Conservation (phyloP, 139 green algal genomes). For the Diplosphaera chodatii region DNA sequence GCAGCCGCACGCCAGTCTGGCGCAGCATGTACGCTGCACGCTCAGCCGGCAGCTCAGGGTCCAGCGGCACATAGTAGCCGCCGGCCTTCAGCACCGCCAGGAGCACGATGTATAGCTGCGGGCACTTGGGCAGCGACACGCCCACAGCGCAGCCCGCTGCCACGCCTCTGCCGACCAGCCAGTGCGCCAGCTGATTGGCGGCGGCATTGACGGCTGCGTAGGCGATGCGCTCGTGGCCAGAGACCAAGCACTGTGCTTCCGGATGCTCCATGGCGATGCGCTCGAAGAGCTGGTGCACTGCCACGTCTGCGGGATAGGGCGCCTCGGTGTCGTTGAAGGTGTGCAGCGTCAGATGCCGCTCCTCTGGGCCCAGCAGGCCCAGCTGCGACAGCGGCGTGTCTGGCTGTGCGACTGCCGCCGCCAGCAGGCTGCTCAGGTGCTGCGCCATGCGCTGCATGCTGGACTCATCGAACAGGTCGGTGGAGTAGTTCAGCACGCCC, state of each 20-base stretch:
- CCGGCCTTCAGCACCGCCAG: constrained; percentile 41
- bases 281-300: constrained; percentile 21
- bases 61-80: constrained; percentile 48
- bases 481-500: background rate
- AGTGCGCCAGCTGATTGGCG: constrained; percentile 27
- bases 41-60: constrained; percentile 40
- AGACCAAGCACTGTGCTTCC: constrained; percentile 20
- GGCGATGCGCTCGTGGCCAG: background rate
- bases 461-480: background rate
- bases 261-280: no score
- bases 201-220: constrained; percentile 17
- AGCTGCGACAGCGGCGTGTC: background rate
- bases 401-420: background rate
- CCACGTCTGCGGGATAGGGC: background rate
- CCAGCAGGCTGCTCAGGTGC: constrained; percentile 1
- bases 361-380: background rate
- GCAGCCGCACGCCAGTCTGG: background rate
- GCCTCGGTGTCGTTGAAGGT: background rate
- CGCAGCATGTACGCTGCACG: constrained; percentile 26
- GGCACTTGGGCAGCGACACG: constrained; percentile 30
- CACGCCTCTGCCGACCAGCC: constrained; percentile 17
- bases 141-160: constrained; percentile 17
- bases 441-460: background rate
- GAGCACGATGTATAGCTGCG: constrained; percentile 32
- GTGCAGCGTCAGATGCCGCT: background rate